A percentile compares a stretch with the other conserved stretches of the same genome.
These are phyloP conservation scores for Plantago elongata DNA, from an alignment of 257 asterid species.

Conservation along the genomic window DNA sequence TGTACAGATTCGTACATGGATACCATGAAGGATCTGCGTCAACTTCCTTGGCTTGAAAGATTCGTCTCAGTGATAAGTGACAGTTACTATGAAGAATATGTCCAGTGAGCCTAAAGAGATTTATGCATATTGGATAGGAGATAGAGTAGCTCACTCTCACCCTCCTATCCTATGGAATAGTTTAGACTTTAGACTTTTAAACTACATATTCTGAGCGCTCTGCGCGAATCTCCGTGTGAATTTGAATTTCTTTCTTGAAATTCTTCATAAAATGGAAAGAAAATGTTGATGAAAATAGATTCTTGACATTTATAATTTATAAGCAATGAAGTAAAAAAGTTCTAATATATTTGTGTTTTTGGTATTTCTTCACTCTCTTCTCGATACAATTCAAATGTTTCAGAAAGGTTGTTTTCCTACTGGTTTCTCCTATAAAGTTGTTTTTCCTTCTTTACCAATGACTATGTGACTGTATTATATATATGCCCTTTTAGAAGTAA, in stretches of 20 bases:
- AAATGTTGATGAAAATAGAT: slow-evolving; percentile 18
- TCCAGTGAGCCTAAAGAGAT: slow-evolving; percentile 33
- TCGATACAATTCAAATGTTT: no score
- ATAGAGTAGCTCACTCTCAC: slow-evolving; percentile 42
- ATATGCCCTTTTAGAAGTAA: no score
- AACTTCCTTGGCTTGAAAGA: slow-evolving; percentile 97
- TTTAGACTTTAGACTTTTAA: background rate
- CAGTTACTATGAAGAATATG: slow-evolving; percentile 65
- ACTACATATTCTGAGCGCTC: slow-evolving; percentile 16
- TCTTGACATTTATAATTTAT: slow-evolving; percentile 16
- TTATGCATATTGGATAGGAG: slow-evolving; percentile 18
- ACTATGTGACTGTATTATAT: no score
- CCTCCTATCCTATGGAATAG: slow-evolving; percentile 27
- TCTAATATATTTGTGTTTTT: slow-evolving; percentile 5
- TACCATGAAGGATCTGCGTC: slow-evolving; percentile 88
- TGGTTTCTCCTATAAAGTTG: no score
- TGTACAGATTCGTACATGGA: slow-evolving; percentile 79
- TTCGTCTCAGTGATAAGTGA: slow-evolving; percentile 88
- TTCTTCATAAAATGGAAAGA: slow-evolving; percentile 9
- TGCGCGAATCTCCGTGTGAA: slow-evolving; percentile 11
- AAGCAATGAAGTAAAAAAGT: slow-evolving; percentile 13
- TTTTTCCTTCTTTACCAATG: no score
- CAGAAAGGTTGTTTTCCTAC: no score
- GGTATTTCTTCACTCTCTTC: background rate
- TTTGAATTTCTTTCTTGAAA: slow-evolving; percentile 19